Evolutionary conservation across 2,329 filamentous ascomycete species (phyloP), one percentile per base, ranked within the genome.

Genomic region (Hortaea sp.): DNA sequence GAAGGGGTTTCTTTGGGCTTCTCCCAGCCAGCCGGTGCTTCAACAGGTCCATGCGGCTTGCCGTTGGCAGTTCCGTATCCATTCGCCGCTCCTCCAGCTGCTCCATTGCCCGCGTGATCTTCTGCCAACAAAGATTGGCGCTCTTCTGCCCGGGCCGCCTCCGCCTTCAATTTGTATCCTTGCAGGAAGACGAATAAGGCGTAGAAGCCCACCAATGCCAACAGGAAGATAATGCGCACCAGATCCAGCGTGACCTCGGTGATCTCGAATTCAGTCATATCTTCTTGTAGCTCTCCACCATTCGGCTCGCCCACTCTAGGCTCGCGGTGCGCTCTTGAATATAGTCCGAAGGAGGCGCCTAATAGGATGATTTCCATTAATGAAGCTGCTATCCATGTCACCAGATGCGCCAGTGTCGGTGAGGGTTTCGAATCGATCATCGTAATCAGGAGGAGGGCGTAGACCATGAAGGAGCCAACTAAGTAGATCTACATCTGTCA

Each of bases 1-100:
- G 85, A 85, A 2, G 88, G 89, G 6, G 88, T 78, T 53, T 87
- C 90, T 34, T 84, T 84, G 1, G 89, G 89, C 56, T 90, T 84
- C 64, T 94, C 94, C 73, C 94, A 97, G 5, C 85, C 87, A 7
- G 84, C 81, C 27, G 79, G 78, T 7, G 53, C 58, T 45, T 63
- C 77, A 48, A 87, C 82, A 51, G 73, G 66, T 20, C 72, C 63
- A 52, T 70, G 66, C 42, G 70, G 61, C 51, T 70, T 68, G 54
- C 65, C 65, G 53, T 71, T 67, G 7, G 70, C 68, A 30, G 75
- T 66, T 35, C 75, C 77, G 57, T 80, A 78, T n/a, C 61, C 61
- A 47, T 59, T 58, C 20, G 54, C 51, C 13, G 59, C 69, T 48
- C 69, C 56, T 39, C 10, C 53, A 60, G 50, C 61, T 48, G 43